These are phyloP conservation scores for Clitoria ternatea DNA, from an alignment of 306 rosid species.

Conservation along the genomic window DNA sequence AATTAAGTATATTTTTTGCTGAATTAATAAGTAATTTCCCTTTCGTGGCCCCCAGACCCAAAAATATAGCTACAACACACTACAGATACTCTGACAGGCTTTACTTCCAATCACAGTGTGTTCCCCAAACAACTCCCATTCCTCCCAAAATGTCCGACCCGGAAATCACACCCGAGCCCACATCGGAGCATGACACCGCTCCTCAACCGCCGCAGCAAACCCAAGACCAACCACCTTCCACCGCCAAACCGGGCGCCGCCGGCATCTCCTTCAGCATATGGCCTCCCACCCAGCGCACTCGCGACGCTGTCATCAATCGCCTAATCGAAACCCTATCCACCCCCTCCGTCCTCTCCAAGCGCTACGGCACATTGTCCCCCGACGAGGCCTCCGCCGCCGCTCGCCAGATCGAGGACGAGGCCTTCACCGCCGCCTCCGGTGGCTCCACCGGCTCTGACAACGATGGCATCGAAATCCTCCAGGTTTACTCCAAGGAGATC, in stretches of 20 bases:
- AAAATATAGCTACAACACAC: not conserved
- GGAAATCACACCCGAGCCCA: slow-evolving; percentile 27
- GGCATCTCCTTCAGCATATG: slow-evolving; percentile 64
- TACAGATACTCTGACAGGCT: not conserved
- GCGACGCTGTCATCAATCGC: slow-evolving; percentile 79
- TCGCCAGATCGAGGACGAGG: slow-evolving; percentile 67
- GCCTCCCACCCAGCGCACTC: slow-evolving; percentile 96
- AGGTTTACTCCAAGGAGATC: slow-evolving; percentile 93
- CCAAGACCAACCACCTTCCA: slow-evolving; percentile 10
- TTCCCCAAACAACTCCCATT: not conserved
- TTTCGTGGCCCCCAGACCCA: not conserved
- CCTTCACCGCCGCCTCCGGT: slow-evolving; percentile 63
- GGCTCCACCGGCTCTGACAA: slow-evolving; percentile 52
- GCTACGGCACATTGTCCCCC: slow-evolving; percentile 64
- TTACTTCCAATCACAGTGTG: not conserved
- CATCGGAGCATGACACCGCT: slow-evolving; percentile 18
- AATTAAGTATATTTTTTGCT: no score
- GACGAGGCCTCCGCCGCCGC: slow-evolving; percentile 64
- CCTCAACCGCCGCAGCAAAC: not conserved
- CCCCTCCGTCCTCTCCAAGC: slow-evolving; percentile 85
- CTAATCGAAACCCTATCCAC: slow-evolving; percentile 76
- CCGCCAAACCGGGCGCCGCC: slow-evolving; percentile 19
- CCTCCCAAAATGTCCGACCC: slow-evolving; percentile 47
- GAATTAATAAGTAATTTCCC: not conserved
- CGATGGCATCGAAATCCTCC: slow-evolving; percentile 88